Evolutionary conservation across 2,329 filamentous ascomycete species (phyloP).

Genomic region (Aspergillus sp.): DNA sequence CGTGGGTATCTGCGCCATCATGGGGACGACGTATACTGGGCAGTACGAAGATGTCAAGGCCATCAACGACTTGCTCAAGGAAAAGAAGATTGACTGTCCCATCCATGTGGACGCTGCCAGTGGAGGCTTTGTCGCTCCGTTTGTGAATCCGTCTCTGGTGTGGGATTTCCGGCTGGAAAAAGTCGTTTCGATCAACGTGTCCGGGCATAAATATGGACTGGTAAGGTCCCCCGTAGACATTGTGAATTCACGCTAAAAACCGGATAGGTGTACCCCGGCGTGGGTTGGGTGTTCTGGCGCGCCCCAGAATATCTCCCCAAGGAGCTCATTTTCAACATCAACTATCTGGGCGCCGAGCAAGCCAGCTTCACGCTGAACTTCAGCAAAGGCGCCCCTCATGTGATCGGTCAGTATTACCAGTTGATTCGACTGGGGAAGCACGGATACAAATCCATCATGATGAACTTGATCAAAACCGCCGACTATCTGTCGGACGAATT

Average conservation of each 20-base stretch:
- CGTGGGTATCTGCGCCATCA: constrained; percentile 71
- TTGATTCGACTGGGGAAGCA: constrained; percentile 67
- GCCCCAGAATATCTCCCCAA: constrained; percentile 65
- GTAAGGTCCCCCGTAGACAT: constrained; percentile 24
- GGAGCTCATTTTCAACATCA: constrained; percentile 68
- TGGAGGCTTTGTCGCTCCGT: constrained; percentile 45
- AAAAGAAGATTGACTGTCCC: constrained; percentile 43
- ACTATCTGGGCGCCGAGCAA: constrained; percentile 70
- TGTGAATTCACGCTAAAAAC: neutral
- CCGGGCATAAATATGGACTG: constrained; percentile 50
- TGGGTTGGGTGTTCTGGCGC: constrained; percentile 71
- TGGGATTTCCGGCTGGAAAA: constrained; percentile 29
- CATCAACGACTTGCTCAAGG: constrained; percentile 64
- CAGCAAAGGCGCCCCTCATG: constrained; percentile 66
- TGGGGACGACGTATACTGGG: constrained; percentile 71
- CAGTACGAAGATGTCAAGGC: constrained; percentile 72
- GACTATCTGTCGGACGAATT: constrained; percentile 78
- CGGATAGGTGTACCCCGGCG: constrained; percentile 57
- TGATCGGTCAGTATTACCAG: constrained; percentile 73
- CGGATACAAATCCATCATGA: constrained; percentile 62
- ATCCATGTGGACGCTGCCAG: constrained; percentile 53
- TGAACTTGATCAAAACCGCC: constrained; percentile 80
- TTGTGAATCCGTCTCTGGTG: constrained; percentile 33
- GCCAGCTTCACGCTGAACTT: constrained; percentile 72
- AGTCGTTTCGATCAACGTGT: constrained; percentile 60